Evolutionary conservation across 2,329 filamentous ascomycete species (phyloP).

Genomic region (Fusarium longipes): DNA sequence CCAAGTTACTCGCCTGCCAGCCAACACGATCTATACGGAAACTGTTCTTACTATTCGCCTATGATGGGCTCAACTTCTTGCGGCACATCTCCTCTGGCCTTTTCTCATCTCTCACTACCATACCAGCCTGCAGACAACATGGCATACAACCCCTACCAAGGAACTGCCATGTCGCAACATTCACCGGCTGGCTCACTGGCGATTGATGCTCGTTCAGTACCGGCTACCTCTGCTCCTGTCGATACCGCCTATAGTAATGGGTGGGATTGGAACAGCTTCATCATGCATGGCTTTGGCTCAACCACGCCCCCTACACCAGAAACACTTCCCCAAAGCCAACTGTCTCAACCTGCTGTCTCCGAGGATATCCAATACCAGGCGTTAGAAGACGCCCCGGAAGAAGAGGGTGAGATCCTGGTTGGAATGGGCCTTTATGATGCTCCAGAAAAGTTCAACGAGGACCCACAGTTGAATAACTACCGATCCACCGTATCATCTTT

Average conservation of each 20-base stretch:
- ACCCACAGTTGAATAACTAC: conserved; percentile 65
- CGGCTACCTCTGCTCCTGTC: conserved; percentile 49
- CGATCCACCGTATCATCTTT: conserved; percentile 65
- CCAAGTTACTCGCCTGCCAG: conserved; percentile 52
- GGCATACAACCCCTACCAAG: conserved; percentile 55
- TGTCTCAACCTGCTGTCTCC: conserved; percentile 59
- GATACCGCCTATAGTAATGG: conserved; percentile 24
- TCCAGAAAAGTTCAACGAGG: conserved; percentile 67
- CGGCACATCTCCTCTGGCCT: conserved; percentile 67
- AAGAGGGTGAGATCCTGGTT: conserved; percentile 78
- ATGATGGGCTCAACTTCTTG: conserved; percentile 67
- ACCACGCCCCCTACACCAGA: conserved; percentile 71
- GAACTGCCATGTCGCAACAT: conserved; percentile 52
- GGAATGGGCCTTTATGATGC: conserved; percentile 85
- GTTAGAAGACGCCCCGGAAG: conserved; percentile 61
- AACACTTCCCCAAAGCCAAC: conserved; percentile 64
- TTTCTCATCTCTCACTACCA: conserved; percentile 65
- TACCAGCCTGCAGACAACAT: conserved; percentile 55
- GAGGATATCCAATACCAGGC: conserved; percentile 64
- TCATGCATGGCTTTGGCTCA: conserved; percentile 57
- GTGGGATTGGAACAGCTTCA: conserved; percentile 60
- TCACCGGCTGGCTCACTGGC: conserved; percentile 45
- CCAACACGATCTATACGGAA: conserved; percentile 56
- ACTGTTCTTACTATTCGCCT: conserved; percentile 60
- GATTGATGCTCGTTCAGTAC: conserved; percentile 32